Base-by-base conservation (phyloP, 257 asterid genomes). In the Solanum clarkiae region DNA sequence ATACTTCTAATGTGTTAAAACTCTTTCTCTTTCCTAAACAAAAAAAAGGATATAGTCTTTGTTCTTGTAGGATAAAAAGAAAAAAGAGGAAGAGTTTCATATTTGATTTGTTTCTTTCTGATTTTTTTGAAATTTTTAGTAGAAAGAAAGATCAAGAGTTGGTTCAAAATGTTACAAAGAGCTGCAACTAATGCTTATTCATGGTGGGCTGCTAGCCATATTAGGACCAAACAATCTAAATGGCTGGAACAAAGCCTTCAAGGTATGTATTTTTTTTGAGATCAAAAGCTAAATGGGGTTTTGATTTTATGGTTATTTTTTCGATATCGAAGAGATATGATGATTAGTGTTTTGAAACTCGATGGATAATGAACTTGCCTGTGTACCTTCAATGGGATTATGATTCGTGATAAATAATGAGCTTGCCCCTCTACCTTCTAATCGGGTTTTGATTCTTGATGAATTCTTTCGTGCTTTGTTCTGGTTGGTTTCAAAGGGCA, bases 161-260 rank as follows among this genome's bases (percentile, higher is more conserved):
- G 80, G 85, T 75, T 24, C 49, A 83, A 65, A 42, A 90, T 90
- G 92, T 86, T 90, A 54, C 92, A 90, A 15, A 88, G 92, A 55
- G 92, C 92, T 49, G 92, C 92, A 81, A 90, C 85, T 84, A 88
- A 90, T 90, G 91, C 91, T 29, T 88, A 90, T 86, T 90, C 92
- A 85, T 88, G 92, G 92, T 88, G 92, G 92, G 85, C 87, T 87
- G 91, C 91, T 18, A 86, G 91, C 89, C 92, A 90, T 77, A 86
- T 90, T 62, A 87, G 92, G 84, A 88, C 92, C 56, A 90, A 88
- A 80, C 91, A 90, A 81, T 90, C 91, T n/a, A 88, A 90, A 85
- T 90, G 91, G 91, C 91, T 90, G 4, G 91, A 90, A 47, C 90
- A 90, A 45, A 88, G 88, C 86, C 91, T 90, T 53, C 91, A 84